Conservation (phyloP, 1,139 yeast genomes). For the Casaregolazyma lundiana region DNA sequence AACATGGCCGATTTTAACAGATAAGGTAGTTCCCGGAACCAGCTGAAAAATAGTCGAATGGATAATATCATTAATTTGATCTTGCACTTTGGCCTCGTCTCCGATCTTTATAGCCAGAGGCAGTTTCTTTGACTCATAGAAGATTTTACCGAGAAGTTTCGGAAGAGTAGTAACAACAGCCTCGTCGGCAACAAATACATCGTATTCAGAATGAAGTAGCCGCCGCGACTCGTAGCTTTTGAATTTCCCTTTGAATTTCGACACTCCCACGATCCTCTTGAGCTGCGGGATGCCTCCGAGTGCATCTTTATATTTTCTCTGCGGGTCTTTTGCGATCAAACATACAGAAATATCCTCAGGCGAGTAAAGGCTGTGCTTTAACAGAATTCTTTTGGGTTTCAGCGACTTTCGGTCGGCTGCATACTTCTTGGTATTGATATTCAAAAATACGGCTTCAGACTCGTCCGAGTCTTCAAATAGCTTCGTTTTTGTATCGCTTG, state of each 20-base stretch:
- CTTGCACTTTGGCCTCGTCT: conserved; percentile 45
- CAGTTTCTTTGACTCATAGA: conserved; percentile 53
- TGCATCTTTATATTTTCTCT: conserved; percentile 55
- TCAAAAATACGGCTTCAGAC: conserved; percentile 42
- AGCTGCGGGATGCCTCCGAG: conserved; percentile 32
- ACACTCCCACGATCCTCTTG: conserved; percentile 38
- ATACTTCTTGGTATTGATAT: conserved; percentile 60
- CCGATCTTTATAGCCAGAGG: conserved; percentile 60
- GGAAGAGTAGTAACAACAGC: conserved; percentile 77
- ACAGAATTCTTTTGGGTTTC: conserved; percentile 62
- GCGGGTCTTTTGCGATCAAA: conserved; percentile 67
- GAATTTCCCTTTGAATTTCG: conserved; percentile 41
- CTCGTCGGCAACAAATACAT: conserved; percentile 80
- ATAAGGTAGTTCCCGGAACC: conserved; percentile 69
- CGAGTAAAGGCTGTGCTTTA: conserved; percentile 49
- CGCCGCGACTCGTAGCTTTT: conserved; percentile 42
- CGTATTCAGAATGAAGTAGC: conserved; percentile 38
- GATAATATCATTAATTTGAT: conserved; percentile 56
- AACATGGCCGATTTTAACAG: conserved; percentile 61
- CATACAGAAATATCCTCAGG: conserved; percentile 53
- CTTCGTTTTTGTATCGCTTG: conserved; percentile 33
- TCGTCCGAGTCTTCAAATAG: conserved; percentile 53
- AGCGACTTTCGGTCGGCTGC: conserved; percentile 58
- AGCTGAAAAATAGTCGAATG: conserved; percentile 59
- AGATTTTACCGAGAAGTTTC: conserved; percentile 72